phyloP scores from a whole-genome alignment of 148 eudicot genomes.

The Fagopyrum tataricum region DNA sequence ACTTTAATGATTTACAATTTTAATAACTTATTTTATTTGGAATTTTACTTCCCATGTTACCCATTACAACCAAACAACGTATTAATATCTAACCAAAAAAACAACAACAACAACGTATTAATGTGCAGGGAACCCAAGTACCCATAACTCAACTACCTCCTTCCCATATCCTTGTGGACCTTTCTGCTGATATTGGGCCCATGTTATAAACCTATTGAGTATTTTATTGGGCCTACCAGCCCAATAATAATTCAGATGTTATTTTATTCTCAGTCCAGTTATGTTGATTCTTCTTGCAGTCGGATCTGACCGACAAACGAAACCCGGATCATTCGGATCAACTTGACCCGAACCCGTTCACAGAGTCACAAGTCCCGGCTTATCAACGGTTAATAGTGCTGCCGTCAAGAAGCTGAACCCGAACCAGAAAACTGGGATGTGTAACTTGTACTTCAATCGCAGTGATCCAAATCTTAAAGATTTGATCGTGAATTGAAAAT shows the following conservation, averaged over 20 bases:
- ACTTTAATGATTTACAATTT: too few relatives aligned
- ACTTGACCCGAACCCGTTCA: too few relatives aligned
- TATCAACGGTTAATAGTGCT: too few relatives aligned
- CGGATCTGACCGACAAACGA: neutral
- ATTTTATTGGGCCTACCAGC: slow-evolving; percentile 1
- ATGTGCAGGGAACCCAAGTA: neutral
- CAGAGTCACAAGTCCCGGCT: too few relatives aligned
- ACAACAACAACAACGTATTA: too few relatives aligned
- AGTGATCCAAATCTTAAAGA: too few relatives aligned
- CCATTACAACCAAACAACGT: neutral
- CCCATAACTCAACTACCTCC: neutral
- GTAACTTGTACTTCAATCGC: too few relatives aligned
- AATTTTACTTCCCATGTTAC: neutral
- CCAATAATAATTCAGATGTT: neutral
- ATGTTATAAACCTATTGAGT: neutral
- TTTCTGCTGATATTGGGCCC: neutral
- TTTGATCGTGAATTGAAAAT: too few relatives aligned
- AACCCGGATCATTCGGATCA: too few relatives aligned
- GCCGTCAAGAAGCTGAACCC: too few relatives aligned
- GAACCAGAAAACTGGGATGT: too few relatives aligned
- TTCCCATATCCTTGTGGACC: slow-evolving; percentile 3
- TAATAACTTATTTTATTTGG: neutral
- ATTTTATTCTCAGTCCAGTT: neutral
- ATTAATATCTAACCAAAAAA: too few relatives aligned
- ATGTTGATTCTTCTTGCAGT: neutral